Base-by-base conservation (phyloP, 495 filamentous ascomycete genomes). In the Echria macrotheca region DNA sequence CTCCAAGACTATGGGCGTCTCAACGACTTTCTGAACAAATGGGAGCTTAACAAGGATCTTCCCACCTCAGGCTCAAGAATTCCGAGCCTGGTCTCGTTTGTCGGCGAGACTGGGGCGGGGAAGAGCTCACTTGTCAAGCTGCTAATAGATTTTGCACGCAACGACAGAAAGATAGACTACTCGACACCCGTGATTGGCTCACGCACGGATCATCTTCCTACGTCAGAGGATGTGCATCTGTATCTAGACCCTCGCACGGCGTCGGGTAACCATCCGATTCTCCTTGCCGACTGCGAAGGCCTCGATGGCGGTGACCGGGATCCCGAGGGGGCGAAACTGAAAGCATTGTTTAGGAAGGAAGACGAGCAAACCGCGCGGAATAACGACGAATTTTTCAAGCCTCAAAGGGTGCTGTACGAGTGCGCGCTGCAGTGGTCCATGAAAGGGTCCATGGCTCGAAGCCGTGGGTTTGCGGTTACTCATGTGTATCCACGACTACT, bases 151-250 rank as follows among this genome's bases (percentile, higher is more conserved):
- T 19, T 44, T 29, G 41, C 24, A 15, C 29, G 24, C 41, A 44
- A 29, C 24, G 41, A 23, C 23, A 32, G 32, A 26, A n/a, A 44
- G 24, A 25, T 23, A n/a, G 25, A 5, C 10, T 32, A 44, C 41
- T 44, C 41, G 24, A 44, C 41, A 2, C 41, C 41, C 6, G 26
- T 44, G 12, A 32, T 44, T 15, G 41, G 26, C 25, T 29, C 41
- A 17, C 24, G 41, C 26, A 32, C 24, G 24, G 26, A 19, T 14
- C 41, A 44, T 44, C 41, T 44, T 8, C 26, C 41, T 6, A 44
- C 41, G 24, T 44, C 41, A 31, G 41, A 44, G 41, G 41, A 44
- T 44, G 41, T 44, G 24, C 41, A 44, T 31, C 41, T 44, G 12
- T 44, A 44, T 21, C 41, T 44, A 7, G 41, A 44, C 22, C 41